Percentiles rank a stretch among this genome's conserved stretches.
Conservation (phyloP, 306 rosid species). For the Gastrolobium villosum region DNA sequence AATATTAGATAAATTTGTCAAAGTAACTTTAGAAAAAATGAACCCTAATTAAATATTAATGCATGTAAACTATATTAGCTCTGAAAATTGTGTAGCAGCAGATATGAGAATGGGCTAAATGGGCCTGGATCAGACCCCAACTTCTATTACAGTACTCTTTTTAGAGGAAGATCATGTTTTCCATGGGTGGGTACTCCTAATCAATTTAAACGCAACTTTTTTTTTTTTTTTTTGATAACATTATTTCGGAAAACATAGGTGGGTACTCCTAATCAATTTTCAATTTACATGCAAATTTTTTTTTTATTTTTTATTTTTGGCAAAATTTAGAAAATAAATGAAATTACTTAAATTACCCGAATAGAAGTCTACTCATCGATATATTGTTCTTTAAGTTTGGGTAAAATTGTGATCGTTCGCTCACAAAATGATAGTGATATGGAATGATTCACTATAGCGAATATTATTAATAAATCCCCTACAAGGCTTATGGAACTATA, state of each 20-base stretch:
- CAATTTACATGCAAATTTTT: background rate
- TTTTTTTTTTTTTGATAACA: no score
- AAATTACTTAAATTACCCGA: background rate
- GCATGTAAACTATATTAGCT: no score
- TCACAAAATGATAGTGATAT: background rate
- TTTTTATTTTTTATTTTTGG: background rate
- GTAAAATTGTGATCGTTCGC: background rate
- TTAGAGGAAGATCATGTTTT: no score
- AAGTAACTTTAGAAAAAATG: no score
- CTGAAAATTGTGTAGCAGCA: background rate
- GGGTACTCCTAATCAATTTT: background rate
- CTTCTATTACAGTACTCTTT: no score
- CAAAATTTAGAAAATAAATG: background rate
- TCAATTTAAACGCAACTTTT: background rate
- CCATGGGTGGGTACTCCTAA: no score
- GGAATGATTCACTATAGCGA: background rate
- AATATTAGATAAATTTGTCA: no score
- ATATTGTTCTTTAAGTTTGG: background rate
- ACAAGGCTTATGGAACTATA: background rate
- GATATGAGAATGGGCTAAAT: background rate
- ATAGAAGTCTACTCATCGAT: background rate
- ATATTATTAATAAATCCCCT: no score
- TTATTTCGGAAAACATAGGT: no score
- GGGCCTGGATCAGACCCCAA: background rate
- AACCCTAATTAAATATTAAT: no score